Conservation (phyloP, 768 basidiomycete species). For the Clathrus columnatus region DNA sequence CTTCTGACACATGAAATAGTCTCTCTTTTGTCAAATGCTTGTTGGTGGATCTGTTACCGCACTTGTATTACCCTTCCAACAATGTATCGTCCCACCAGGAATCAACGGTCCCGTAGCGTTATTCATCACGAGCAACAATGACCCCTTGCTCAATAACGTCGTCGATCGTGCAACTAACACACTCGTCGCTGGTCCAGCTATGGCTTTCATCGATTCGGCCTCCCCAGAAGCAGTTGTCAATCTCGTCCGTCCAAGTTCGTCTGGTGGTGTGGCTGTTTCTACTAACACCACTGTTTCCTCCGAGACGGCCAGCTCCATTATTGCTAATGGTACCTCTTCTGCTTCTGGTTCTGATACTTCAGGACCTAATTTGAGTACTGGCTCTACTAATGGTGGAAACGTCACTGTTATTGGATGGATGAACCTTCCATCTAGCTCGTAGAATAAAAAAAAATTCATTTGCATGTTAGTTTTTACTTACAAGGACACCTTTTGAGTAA, state of each 20-base stretch:
- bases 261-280: conserved; percentile 12
- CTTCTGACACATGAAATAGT: conserved; percentile 24
- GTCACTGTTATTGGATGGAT: conserved; percentile 42
- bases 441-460: not conserved
- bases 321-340: conserved; percentile 12
- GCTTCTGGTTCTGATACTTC: not conserved
- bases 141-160: conserved; percentile 57
- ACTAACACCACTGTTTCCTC: conserved; percentile 16
- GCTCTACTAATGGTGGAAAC: conserved; percentile 32
- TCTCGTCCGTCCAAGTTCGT: conserved; percentile 29
- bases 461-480: too few relatives aligned
- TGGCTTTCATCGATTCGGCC: conserved; percentile 61
- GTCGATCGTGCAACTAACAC: conserved; percentile 38
- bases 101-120: conserved; percentile 71
- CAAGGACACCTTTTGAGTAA: too few relatives aligned
- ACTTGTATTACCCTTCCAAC: conserved; percentile 46
- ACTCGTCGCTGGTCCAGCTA: conserved; percentile 62
- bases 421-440: conserved; percentile 15
- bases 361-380: conserved; percentile 34
- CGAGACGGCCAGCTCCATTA: conserved; percentile 18
- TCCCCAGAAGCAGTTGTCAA: conserved; percentile 41
- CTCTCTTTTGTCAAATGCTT: conserved; percentile 68
- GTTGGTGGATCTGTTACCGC: conserved; percentile 49
- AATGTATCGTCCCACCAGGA: conserved; percentile 56
- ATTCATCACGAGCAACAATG: conserved; percentile 54